Evolutionary conservation across 2,329 filamentous ascomycete species (phyloP).

Genomic region (Ceratocystis colombiana): DNA sequence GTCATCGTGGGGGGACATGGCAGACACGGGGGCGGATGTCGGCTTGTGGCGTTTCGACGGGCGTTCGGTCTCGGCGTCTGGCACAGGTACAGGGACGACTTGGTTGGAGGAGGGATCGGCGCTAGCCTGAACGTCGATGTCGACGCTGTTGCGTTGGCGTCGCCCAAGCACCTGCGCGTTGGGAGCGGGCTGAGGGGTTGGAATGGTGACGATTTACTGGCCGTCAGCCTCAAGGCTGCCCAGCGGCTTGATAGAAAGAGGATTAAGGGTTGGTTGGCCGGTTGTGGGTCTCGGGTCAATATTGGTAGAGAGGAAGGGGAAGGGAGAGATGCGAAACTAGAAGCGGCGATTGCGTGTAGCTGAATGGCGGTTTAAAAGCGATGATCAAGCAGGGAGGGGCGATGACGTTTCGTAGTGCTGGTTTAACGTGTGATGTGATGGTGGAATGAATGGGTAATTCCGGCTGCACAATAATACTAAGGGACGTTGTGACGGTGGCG

Average conservation of each 20-base stretch:
- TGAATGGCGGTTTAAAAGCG: neutral
- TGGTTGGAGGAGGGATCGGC: constrained; percentile 13
- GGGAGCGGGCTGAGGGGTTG: constrained; percentile 9
- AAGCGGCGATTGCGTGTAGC: neutral
- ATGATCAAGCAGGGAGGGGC: neutral
- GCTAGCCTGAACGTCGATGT: constrained; percentile 12
- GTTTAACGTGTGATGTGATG: neutral
- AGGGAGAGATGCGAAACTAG: neutral
- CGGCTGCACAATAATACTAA: neutral
- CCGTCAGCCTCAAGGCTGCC: constrained; percentile 21
- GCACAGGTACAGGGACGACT: neutral
- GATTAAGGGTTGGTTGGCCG: neutral
- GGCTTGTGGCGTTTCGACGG: constrained; percentile 13
- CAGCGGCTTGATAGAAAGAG: constrained; percentile 16
- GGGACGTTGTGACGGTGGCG: neutral
- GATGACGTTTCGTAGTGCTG: constrained; percentile 5
- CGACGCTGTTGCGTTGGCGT: constrained; percentile 20
- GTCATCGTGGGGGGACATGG: constrained; percentile 8
- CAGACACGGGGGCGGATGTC: neutral
- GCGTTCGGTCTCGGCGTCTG: constrained; percentile 13
- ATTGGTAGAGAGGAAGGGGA: neutral
- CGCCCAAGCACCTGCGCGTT: constrained; percentile 21
- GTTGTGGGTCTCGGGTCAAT: neutral
- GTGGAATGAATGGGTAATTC: neutral
- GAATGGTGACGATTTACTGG: constrained; percentile 18